phyloP scores from a whole-genome alignment of 1,284 basidiomycete species.

The Fistulinella cinereoalba region DNA sequence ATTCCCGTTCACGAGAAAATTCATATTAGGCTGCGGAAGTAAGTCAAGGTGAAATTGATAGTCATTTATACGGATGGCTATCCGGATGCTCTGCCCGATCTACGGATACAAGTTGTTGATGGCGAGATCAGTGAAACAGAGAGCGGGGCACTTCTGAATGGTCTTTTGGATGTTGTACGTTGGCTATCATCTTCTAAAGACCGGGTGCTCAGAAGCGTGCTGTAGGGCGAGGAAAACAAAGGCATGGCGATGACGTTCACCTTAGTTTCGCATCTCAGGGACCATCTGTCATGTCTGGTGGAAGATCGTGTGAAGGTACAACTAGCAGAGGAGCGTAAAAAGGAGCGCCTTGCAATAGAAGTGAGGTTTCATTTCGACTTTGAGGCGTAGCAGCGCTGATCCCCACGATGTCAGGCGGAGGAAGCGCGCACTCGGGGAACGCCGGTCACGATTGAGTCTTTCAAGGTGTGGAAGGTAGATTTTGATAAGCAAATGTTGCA shows the following conservation, averaged over 20 bases:
- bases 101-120: constrained; percentile 66
- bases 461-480: constrained; percentile 75
- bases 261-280: constrained; percentile 83
- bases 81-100: constrained; percentile 74
- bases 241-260: constrained; percentile 99
- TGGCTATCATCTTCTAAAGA: not conserved
- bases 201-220: constrained; percentile 5
- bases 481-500: constrained; percentile 70
- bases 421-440: constrained; percentile 88
- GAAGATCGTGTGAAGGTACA: constrained; percentile 56
- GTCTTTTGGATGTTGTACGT: constrained; percentile 66
- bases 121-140: constrained; percentile 68
- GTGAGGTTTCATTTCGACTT: constrained; percentile 38
- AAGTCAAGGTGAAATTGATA: constrained; percentile 75
- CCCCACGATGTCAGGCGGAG: constrained; percentile 61
- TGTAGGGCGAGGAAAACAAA: constrained; percentile 83
- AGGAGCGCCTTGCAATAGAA: constrained; percentile 72
- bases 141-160: constrained; percentile 52
- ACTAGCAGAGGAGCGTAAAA: constrained; percentile 65
- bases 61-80: constrained; percentile 72
- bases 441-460: constrained; percentile 80
- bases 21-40: constrained; percentile 24
- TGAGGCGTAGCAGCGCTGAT: constrained; percentile 3
- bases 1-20: constrained; percentile 14
- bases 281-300: constrained; percentile 69